Percentiles rank a stretch among this genome's conserved stretches.
These are phyloP conservation scores for Colletotrichum tamarilloi DNA, from an alignment of 2,329 filamentous ascomycete genomes.

Conservation along the genomic window DNA sequence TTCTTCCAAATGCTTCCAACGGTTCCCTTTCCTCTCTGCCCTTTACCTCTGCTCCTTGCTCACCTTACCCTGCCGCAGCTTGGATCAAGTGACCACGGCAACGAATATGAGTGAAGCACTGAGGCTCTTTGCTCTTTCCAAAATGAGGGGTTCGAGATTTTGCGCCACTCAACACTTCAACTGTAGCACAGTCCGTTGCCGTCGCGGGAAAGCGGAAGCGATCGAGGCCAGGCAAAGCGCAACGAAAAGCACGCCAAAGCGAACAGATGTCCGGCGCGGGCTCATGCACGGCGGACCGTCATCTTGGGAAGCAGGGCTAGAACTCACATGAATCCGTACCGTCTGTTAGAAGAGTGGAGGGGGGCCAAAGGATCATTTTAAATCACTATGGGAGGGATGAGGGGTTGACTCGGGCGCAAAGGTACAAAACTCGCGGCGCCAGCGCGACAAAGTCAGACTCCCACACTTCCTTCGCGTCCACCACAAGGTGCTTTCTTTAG, in stretches of 20 bases:
- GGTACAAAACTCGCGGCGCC: conserved; percentile 28
- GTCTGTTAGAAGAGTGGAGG: neutral
- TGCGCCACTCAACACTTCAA: neutral
- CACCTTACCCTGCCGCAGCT: conserved; percentile 25
- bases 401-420: neutral
- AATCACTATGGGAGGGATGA: neutral
- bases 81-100: conserved; percentile 18
- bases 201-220: conserved; percentile 11
- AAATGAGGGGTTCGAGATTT: neutral
- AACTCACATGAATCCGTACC: neutral
- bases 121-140: neutral
- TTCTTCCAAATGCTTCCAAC: neutral
- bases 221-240: conserved; percentile 12
- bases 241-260: neutral
- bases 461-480: conserved; percentile 15
- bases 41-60: conserved; percentile 11
- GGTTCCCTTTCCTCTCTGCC: neutral
- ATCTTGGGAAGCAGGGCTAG: neutral
- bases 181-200: neutral
- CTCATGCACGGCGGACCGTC: conserved; percentile 1
- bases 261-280: neutral
- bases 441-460: neutral
- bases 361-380: neutral
- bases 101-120: conserved; percentile 6
- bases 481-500: neutral